phyloP scores from a whole-genome alignment of 2,329 filamentous ascomycete genomes.

The Polychaeton citri region DNA sequence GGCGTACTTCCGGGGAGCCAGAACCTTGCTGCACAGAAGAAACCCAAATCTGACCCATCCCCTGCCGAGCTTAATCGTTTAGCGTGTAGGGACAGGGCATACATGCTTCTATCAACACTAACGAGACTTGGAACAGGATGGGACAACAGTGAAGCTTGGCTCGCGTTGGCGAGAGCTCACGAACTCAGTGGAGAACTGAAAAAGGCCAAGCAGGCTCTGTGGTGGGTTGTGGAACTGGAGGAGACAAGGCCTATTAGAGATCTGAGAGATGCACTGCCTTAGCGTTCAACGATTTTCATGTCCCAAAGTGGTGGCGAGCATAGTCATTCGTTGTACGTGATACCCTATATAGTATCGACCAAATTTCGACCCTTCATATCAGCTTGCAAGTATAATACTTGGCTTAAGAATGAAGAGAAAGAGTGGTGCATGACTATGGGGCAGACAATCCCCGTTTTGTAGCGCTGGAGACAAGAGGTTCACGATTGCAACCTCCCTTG shows the following conservation, averaged over 20 bases:
- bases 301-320: too few relatives aligned
- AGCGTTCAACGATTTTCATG: too few relatives aligned
- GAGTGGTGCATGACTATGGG: too few relatives aligned
- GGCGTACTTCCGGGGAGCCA: background rate
- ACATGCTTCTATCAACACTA: slow-evolving; percentile 64
- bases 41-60: slow-evolving; percentile 24
- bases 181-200: slow-evolving; percentile 75
- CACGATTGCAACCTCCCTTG: too few relatives aligned
- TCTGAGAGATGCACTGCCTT: slow-evolving; percentile 50
- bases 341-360: too few relatives aligned
- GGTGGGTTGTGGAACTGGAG: slow-evolving; percentile 96
- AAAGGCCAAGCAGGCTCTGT: slow-evolving; percentile 82
- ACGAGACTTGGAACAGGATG: slow-evolving; percentile 79
- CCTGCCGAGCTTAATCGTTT: slow-evolving; percentile 66
- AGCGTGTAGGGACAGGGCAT: slow-evolving; percentile 81
- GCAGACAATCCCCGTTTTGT: too few relatives aligned
- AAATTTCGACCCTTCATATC: too few relatives aligned
- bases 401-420: too few relatives aligned
- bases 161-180: slow-evolving; percentile 70
- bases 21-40: background rate
- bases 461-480: too few relatives aligned
- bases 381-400: too few relatives aligned
- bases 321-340: too few relatives aligned
- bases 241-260: slow-evolving; percentile 66
- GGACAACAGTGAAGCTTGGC: slow-evolving; percentile 92